Evolutionary conservation across 2,329 filamentous ascomycete genomes (phyloP), one percentile per base, ranked within the genome.

Genomic region (Beauveria asiatica): DNA sequence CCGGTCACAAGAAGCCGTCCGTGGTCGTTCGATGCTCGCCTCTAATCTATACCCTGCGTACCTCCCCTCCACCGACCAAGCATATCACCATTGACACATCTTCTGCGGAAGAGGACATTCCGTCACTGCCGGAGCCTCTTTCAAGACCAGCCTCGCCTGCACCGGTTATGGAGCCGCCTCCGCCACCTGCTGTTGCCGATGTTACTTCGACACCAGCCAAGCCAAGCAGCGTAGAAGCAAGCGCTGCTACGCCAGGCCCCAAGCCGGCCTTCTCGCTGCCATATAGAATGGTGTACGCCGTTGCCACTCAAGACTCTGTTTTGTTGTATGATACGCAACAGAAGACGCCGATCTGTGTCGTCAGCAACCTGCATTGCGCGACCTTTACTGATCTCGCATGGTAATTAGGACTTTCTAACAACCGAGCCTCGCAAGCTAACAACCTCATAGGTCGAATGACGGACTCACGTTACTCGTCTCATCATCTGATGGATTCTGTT

Each of bases 401-500:
- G 94, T 96, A 83, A 73, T 86, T 74, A 17, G 19, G 8, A 33
- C 9, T 48, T 51, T 51, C 13, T 16, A 9, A 41, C 10, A 3
- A 16, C 25, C 4, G 9, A 25, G n/a, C 23, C n/a, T 41, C 21
- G 19, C 9, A 19, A 42, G 57, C 68, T 74, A 66, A 77, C 67
- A 61, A 51, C 64, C 70, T 41, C 9, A 27, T 57, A 79, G 78
- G 78, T 78, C 80, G 49, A 79, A 72, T 57, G 79, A 83, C 61
- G 80, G 80, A 39, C 67, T 74, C 33, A 80, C 78, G 1, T 78
- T 99, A 23, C 80, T 99, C 54, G 95, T 99, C 76, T 94, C 92
- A n/a, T 99, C 94, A 0, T 97, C 94, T 0, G 94, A 99, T 72
- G 94, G 94, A 0, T 99, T 97, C 76, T 99, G 94, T 72, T 99